Evolutionary conservation across 306 rosid species (phyloP).

Genomic region (Cucumis cinereus): DNA sequence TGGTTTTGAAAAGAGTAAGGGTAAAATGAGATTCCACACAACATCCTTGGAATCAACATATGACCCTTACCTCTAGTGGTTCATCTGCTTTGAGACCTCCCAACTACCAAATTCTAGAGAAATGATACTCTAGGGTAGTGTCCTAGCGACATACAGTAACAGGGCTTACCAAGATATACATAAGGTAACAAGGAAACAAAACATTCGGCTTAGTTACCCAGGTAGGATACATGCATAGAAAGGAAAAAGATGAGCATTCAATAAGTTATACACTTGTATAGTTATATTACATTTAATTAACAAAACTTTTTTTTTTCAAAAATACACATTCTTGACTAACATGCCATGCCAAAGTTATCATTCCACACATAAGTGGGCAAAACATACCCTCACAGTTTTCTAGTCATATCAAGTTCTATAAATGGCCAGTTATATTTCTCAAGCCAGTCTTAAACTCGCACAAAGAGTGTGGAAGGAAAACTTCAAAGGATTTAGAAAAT

Average conservation of each 20-base stretch:
- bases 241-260: neutral
- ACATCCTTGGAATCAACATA: neutral
- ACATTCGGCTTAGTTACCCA: neutral
- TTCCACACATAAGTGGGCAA: neutral
- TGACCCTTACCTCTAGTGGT: neutral
- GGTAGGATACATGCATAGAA: neutral
- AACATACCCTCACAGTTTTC: neutral
- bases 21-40: neutral
- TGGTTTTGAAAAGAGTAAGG: neutral
- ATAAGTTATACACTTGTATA: neutral
- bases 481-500: neutral
- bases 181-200: neutral
- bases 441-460: neutral
- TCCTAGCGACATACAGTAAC: neutral
- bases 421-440: neutral
- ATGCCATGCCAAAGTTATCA: neutral
- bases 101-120: neutral
- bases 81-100: neutral
- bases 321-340: neutral
- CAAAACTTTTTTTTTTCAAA: neutral
- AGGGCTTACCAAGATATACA: neutral
- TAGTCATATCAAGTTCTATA: neutral
- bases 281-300: neutral
- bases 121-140: neutral
- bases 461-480: neutral